phyloP scores from a whole-genome alignment of 2,329 filamentous ascomycete species.

The Penicillium brevicompactum region DNA sequence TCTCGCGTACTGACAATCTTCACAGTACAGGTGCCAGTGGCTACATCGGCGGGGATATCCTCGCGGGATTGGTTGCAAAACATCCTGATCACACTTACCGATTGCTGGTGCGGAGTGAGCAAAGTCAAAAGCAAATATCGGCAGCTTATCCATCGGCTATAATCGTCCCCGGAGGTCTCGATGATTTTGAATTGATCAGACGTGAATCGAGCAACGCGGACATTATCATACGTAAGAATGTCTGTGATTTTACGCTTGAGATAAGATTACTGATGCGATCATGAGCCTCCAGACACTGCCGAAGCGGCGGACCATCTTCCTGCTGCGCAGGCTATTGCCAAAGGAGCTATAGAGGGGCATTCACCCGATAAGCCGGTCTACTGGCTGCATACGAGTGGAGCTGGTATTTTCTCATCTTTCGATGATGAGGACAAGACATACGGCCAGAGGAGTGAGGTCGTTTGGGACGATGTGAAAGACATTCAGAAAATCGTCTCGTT shows the following conservation, averaged over 20 bases:
- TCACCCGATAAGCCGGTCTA: not conserved
- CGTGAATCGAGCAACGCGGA: conserved; percentile 11
- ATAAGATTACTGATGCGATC: not conserved
- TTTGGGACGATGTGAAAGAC: conserved; percentile 9
- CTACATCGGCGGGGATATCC: conserved; percentile 38
- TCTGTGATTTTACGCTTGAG: not conserved
- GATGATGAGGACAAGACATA: not conserved
- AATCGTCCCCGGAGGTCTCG: conserved; percentile 1
- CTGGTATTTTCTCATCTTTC: not conserved
- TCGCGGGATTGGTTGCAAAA: conserved; percentile 42
- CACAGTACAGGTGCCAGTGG: conserved; percentile 20
- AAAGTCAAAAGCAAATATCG: conserved; percentile 6
- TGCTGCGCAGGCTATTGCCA: not conserved
- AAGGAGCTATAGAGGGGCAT: not conserved
- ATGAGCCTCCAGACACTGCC: conserved; percentile 6
- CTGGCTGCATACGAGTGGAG: not conserved
- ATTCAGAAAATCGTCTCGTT: conserved; percentile 12
- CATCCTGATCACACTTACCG: conserved; percentile 7
- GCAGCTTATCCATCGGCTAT: conserved; percentile 2
- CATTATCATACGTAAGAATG: conserved; percentile 15
- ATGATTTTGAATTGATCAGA: not conserved
- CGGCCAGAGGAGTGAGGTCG: not conserved
- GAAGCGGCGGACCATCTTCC: conserved; percentile 12
- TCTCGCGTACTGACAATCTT: not conserved
- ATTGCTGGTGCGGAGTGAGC: conserved; percentile 7